Evolutionary conservation across 1,139 yeast species (phyloP), one percentile per base, ranked within the genome.

Genomic region (Blastobotrys arbuscula): DNA sequence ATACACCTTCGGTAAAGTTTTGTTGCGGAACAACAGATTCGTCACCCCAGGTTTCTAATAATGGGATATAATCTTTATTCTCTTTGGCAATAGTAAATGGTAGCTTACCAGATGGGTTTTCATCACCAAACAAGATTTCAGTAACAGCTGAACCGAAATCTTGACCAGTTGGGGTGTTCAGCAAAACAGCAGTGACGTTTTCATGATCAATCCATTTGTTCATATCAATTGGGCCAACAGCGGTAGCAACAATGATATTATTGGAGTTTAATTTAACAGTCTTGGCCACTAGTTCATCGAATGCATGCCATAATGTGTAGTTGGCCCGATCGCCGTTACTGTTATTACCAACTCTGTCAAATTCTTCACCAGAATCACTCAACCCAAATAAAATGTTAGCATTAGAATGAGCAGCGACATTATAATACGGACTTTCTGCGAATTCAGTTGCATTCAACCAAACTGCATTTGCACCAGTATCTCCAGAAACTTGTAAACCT

Each of bases 61-160:
- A 67, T 67, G 78, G 76, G 24, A 76, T 78, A 57, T 79, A 79
- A 53, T 79, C 82, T 55, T 68, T 75, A 42, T 68, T 70, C 54
- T 77, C 75, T 59, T 72, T 74, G n/a, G 85, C 84, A 56, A 81
- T 73, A 1, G 85, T 79, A 57, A 79, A 80, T 0, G 86, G 84
- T 42, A 81, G 68, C 54, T 76, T 73, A 2, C 85, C 86, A 23
- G 82, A 76, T 6, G 85, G 85, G 55, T 77, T 77, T 19, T 67
- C 70, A 39, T 76, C 81, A 1, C 86, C 86, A 65, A 79, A 81
- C 47, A 77, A 62, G 15, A 75, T 60, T 26, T 77, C 77, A 1
- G 76, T 76, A 39, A 76, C 66, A 15, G 74, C 76, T 55, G 68
- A 53, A 49, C 75, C 78, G 53, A 71, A 73, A 62, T 68, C 78